A percentile compares a stretch with the other conserved stretches of the same genome.
phyloP scores from a whole-genome alignment of 495 filamentous ascomycete genomes.

The Neurospora terricola region DNA sequence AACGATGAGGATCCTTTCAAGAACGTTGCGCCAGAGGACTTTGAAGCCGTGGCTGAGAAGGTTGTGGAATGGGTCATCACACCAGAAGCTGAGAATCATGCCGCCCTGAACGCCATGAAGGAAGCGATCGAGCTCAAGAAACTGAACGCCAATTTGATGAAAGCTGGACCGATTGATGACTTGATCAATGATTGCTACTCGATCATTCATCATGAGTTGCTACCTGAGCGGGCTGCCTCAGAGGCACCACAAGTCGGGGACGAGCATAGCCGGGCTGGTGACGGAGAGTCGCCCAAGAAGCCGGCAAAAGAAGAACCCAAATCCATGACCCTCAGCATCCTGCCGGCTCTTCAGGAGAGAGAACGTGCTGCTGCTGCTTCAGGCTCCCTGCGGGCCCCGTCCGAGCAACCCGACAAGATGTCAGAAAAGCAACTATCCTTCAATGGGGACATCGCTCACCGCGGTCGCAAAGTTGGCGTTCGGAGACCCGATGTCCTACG shows the following conservation, averaged over 20 bases:
- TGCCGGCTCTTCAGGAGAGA: conserved; percentile 26
- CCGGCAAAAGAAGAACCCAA: neutral
- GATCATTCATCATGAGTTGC: conserved; percentile 54
- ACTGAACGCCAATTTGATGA: conserved; percentile 76
- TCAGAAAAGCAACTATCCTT: conserved; percentile 30
- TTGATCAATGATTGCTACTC: conserved; percentile 81
- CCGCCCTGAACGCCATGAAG: conserved; percentile 60
- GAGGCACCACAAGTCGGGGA: conserved; percentile 11
- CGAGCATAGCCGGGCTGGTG: conserved; percentile 1
- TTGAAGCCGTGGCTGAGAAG: conserved; percentile 46
- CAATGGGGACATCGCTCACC: conserved; percentile 23
- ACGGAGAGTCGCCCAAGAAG: neutral
- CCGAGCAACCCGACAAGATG: conserved; percentile 16
- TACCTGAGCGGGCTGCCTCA: conserved; percentile 27
- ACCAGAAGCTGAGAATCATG: conserved; percentile 26
- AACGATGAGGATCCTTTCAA: conserved; percentile 74
- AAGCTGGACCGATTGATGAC: conserved; percentile 76
- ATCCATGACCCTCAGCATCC: conserved; percentile 36
- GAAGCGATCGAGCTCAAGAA: conserved; percentile 88
- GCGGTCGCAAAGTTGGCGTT: conserved; percentile 30
- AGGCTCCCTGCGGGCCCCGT: conserved; percentile 17
- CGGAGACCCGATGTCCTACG: conserved; percentile 37
- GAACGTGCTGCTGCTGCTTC: conserved; percentile 9
- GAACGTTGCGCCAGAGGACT: conserved; percentile 68
- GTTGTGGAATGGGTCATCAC: conserved; percentile 42